Base-by-base conservation (phyloP, 1,284 basidiomycete genomes). In the Boletus subluridellus region DNA sequence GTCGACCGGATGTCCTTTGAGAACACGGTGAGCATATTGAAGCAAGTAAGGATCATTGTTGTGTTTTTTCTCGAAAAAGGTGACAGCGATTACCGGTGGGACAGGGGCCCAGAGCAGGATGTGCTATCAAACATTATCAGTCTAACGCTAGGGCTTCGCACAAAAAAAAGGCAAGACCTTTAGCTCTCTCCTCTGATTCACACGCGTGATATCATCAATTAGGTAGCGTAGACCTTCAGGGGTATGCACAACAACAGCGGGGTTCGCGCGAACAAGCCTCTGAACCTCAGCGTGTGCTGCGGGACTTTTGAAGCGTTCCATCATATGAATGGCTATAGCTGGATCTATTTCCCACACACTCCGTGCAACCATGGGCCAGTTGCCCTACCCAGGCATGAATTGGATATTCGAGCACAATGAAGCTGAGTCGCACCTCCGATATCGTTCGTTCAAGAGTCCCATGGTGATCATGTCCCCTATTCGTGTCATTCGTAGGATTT, bases 21-120 rank as follows among this genome's bases (percentile, higher is more conserved):
- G 79, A 1, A 95, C 93, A 50, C 95, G 86, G 78, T 99, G 95
- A 0, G 96, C 95, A 73, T 98, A 99, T 86, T 99, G 97, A 35
- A 99, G 77, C 41, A 98, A 77, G 42, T 94, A 73, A 0, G 95
- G 90, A 67, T 98, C 87, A 66, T 87, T 93, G 58, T 87, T 82
- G 73, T 89, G 95, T 55, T 86, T 84, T 42, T 84, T 86, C 72
- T 94, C 92, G 73, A 96, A 97, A 76, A 92, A 93, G 0, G 89
- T 89, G 59, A 89, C 84, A 2, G 94, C 94, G 14, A 90, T 80
- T 9, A 98, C 83, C 0, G 97, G 95, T 2, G 95, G 87, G 7
- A 96, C 89, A 30, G 94, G 85, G 1, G 87, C 86, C 94, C 95
- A 98, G 38, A 96, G 79, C 11, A 92, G 78, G 17, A 98, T 82